Percentiles rank a stretch among this genome's conserved stretches.
phyloP scores from a whole-genome alignment of 2,329 filamentous ascomycete genomes.

The Colletotrichum sp. region DNA sequence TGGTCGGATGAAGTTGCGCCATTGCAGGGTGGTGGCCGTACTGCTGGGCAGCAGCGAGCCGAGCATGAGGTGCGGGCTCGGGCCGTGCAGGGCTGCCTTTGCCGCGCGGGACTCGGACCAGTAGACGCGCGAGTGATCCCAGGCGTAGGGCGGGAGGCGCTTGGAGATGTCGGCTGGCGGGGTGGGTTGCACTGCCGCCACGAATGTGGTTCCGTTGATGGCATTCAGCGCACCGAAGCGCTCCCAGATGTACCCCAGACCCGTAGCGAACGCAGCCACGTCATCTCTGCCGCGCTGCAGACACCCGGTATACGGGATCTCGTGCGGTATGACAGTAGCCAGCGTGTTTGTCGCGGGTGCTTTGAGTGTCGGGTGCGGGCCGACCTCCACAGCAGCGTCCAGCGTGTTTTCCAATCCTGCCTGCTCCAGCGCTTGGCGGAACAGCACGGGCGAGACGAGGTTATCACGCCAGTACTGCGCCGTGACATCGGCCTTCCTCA shows the following conservation, averaged over 20 bases:
- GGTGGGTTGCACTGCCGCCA: neutral
- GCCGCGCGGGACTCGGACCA: conserved; percentile 29
- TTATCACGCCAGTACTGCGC: conserved; percentile 34
- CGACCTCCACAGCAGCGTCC: conserved; percentile 31
- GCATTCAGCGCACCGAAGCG: conserved; percentile 20
- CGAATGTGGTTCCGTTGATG: neutral
- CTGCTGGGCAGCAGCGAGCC: neutral
- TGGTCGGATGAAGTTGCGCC: conserved; percentile 23
- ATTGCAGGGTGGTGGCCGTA: neutral
- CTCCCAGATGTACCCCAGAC: conserved; percentile 21
- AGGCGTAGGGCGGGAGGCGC: conserved; percentile 42
- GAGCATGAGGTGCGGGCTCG: conserved; percentile 36
- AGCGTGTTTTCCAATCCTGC: conserved; percentile 5
- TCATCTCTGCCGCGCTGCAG: conserved; percentile 24
- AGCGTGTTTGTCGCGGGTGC: conserved; percentile 30
- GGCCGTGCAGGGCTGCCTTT: neutral
- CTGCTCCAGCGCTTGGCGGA: conserved; percentile 21
- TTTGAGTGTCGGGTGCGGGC: conserved; percentile 42
- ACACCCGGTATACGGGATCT: conserved; percentile 27
- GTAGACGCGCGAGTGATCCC: conserved; percentile 38
- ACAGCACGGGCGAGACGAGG: conserved; percentile 31
- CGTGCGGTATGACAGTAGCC: neutral
- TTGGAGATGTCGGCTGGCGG: neutral
- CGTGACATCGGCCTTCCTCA: conserved; percentile 33
- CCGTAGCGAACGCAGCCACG: conserved; percentile 21